Evolutionary conservation across 148 eudicot genomes (phyloP).

Genomic region (Diospyros kaki): DNA sequence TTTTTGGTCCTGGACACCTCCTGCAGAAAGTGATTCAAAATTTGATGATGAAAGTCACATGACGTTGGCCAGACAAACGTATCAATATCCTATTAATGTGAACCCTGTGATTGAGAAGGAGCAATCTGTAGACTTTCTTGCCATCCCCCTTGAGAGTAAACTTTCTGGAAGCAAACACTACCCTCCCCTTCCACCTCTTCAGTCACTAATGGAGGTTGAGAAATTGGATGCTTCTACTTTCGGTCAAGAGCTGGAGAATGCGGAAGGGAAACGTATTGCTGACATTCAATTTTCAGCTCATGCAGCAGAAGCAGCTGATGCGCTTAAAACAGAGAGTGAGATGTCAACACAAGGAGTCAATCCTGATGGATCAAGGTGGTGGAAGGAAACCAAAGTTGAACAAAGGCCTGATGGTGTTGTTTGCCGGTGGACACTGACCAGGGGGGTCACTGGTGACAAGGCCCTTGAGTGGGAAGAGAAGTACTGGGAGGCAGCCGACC

Average conservation of each 20-base stretch:
- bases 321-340: constrained; percentile 41
- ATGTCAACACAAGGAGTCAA: constrained; percentile 34
- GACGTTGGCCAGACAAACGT: constrained; percentile 26
- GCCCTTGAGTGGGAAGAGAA: constrained; percentile 88
- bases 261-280: constrained; percentile 41
- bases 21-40: constrained; percentile 30
- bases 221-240: constrained; percentile 28
- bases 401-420: constrained; percentile 70
- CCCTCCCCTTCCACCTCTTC: constrained; percentile 68
- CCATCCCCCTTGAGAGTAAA: constrained; percentile 66
- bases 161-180: constrained; percentile 27
- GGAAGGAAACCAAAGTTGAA: constrained; percentile 87
- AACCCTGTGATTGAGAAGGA: constrained; percentile 61
- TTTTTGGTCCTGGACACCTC: constrained; percentile 94
- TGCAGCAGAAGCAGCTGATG: constrained; percentile 75
- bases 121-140: constrained; percentile 33
- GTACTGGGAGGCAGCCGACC: constrained; percentile 97
- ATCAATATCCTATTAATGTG: constrained; percentile 21
- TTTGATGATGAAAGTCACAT: constrained; percentile 16
- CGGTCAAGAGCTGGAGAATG: constrained; percentile 27
- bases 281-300: constrained; percentile 52
- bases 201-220: constrained; percentile 54
- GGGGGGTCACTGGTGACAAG: constrained; percentile 78
- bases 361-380: constrained; percentile 82
- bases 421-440: constrained; percentile 71